phyloP scores from a whole-genome alignment of 75 land plant genomes.

The Selaginella moellendorffii region DNA sequence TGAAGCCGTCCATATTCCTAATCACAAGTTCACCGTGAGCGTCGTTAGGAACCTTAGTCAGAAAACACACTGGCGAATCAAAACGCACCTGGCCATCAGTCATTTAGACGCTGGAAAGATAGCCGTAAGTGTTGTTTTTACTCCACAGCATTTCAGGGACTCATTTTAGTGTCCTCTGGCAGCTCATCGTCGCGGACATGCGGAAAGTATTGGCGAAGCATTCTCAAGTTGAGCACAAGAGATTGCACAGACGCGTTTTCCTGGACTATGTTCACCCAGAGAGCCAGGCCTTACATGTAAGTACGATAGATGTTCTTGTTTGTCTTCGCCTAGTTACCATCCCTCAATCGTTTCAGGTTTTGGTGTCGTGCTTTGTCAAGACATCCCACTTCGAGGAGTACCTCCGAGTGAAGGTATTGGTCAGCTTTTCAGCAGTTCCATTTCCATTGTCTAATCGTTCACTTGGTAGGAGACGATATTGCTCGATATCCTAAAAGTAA shows the following conservation, averaged over 20 bases:
- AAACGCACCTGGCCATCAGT: slow-evolving; percentile 4
- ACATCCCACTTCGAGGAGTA: slow-evolving; percentile 8
- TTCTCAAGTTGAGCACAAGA: slow-evolving; percentile 4
- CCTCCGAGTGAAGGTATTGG: background rate
- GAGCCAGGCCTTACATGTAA: slow-evolving; percentile 5
- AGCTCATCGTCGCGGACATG: slow-evolving; percentile 7
- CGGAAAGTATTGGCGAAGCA: slow-evolving; percentile 1
- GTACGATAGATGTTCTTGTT: background rate
- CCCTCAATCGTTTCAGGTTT: background rate
- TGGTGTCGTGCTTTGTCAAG: slow-evolving; percentile 7
- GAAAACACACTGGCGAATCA: slow-evolving; percentile 8
- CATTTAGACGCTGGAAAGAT: slow-evolving; percentile 5
- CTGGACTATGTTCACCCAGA: background rate
- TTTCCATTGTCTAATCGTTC: background rate
- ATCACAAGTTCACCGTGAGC: slow-evolving; percentile 3
- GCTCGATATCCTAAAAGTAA: background rate
- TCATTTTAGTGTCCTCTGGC: background rate
- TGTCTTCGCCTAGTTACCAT: background rate
- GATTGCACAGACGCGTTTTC: slow-evolving; percentile 5
- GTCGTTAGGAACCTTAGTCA: slow-evolving; percentile 10
- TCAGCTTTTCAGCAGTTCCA: background rate
- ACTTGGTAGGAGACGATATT: background rate
- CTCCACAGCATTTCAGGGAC: too few relatives aligned
- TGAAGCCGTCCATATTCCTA: slow-evolving; percentile 9
- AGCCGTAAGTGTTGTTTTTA: background rate